Percentiles rank a stretch among this genome's conserved stretches.
phyloP scores from a whole-genome alignment of 202 grass and related monocot species.

The Zoysia matrella region DNA sequence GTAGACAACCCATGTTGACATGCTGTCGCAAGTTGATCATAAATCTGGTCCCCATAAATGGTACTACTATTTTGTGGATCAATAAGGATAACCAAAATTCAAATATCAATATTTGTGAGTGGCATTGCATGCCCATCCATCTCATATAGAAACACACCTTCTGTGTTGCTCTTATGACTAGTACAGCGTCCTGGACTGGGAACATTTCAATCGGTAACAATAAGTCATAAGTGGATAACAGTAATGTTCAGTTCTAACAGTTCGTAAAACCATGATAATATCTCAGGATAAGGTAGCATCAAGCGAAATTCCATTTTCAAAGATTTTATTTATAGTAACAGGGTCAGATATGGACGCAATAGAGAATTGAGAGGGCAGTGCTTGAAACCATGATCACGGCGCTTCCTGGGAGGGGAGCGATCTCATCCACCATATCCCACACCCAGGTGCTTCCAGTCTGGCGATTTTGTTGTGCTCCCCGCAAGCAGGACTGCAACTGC shows the following conservation, averaged over 20 bases:
- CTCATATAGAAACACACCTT: not conserved
- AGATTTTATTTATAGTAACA: too few species aligned
- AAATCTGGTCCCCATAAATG: conserved; percentile 18
- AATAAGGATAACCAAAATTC: not conserved
- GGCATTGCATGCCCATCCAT: not conserved
- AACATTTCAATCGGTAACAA: not conserved
- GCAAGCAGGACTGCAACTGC: conserved; percentile 24
- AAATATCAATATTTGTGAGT: not conserved
- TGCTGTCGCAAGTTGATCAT: conserved; percentile 16
- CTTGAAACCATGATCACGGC: not conserved
- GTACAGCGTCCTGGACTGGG: not conserved
- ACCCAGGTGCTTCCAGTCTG: conserved; percentile 31
- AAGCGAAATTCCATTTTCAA: too few species aligned
- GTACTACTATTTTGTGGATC: not conserved
- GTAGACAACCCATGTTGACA: conserved; percentile 39
- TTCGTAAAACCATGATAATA: not conserved
- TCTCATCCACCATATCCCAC: not conserved
- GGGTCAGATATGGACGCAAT: too few species aligned
- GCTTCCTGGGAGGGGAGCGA: not conserved
- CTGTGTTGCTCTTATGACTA: too few species aligned
- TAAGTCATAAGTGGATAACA: not conserved
- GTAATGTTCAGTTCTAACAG: not conserved
- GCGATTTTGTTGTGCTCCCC: too few species aligned
- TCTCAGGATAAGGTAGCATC: too few species aligned
- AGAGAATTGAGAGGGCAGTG: too few species aligned